Percentiles rank a stretch among this genome's conserved stretches.
phyloP scores from a whole-genome alignment of 2,329 filamentous ascomycete genomes.

The Venturia pyrina region DNA sequence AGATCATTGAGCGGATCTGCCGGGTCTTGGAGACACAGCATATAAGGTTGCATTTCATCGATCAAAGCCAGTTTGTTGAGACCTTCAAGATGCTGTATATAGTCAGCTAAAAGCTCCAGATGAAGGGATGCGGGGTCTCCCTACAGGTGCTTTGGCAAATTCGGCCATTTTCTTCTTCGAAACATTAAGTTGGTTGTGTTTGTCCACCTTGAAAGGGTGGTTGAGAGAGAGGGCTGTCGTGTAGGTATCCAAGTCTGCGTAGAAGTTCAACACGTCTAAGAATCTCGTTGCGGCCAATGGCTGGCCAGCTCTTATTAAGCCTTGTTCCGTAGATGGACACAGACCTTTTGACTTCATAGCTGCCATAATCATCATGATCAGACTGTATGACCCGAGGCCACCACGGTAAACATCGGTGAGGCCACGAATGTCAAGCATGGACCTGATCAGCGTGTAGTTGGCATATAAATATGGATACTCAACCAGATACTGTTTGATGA shows the following conservation, averaged over 20 bases:
- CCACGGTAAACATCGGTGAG: slow-evolving; percentile 38
- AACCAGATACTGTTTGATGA: slow-evolving; percentile 35
- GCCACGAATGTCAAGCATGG: slow-evolving; percentile 39
- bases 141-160: background rate
- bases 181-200: slow-evolving; percentile 18
- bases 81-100: background rate
- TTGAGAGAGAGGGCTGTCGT: slow-evolving; percentile 40
- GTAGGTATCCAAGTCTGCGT: slow-evolving; percentile 35
- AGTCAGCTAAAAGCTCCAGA: background rate
- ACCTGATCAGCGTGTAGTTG: slow-evolving; percentile 41
- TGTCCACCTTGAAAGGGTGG: slow-evolving; percentile 35
- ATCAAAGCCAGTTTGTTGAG: slow-evolving; percentile 13
- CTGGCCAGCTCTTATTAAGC: slow-evolving; percentile 22
- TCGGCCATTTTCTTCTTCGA: background rate
- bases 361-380: slow-evolving; percentile 48
- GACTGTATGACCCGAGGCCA: slow-evolving; percentile 44
- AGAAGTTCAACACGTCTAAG: slow-evolving; percentile 41
- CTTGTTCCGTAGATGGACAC: slow-evolving; percentile 16
- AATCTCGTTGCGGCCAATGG: slow-evolving; percentile 22
- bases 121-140: background rate
- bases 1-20: slow-evolving; percentile 48
- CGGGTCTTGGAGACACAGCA: slow-evolving; percentile 50
- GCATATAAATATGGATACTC: slow-evolving; percentile 40
- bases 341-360: slow-evolving; percentile 35
- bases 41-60: slow-evolving; percentile 25